These are phyloP conservation scores for Phytophthora fragariae DNA, from an alignment of 352 stramenopile species.

Conservation along the genomic window DNA sequence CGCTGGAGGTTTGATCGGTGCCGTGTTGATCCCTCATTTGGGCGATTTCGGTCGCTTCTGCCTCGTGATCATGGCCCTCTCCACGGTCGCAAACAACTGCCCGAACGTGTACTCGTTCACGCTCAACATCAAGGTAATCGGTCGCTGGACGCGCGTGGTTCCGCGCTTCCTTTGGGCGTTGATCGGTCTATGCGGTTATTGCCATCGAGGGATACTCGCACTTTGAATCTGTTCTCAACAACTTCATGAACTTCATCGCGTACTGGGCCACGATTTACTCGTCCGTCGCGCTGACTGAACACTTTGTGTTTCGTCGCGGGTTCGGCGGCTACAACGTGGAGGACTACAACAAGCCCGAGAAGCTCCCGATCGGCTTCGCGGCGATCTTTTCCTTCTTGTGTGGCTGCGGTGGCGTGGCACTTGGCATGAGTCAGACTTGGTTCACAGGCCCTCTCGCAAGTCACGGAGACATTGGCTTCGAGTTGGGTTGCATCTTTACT, in stretches of 20 bases:
- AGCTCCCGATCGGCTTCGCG: slow-evolving; percentile 44
- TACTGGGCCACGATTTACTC: slow-evolving; percentile 52
- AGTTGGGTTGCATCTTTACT: slow-evolving; percentile 42
- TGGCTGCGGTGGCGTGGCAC: slow-evolving; percentile 33
- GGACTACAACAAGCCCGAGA: slow-evolving; percentile 45
- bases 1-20: slow-evolving; percentile 43
- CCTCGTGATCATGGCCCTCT: slow-evolving; percentile 52
- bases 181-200: slow-evolving; percentile 39
- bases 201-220: slow-evolving; percentile 48
- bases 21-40: slow-evolving; percentile 40
- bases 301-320: slow-evolving; percentile 47
- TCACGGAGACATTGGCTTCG: slow-evolving; percentile 47
- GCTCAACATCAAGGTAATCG: slow-evolving; percentile 54
- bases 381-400: slow-evolving; percentile 48
- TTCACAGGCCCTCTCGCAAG: slow-evolving; percentile 38
- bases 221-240: slow-evolving; percentile 53
- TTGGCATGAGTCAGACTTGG: slow-evolving; percentile 57
- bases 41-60: slow-evolving; percentile 52
- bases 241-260: slow-evolving; percentile 63
- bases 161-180: slow-evolving; percentile 45
- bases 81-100: slow-evolving; percentile 56
- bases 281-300: slow-evolving; percentile 39
- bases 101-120: slow-evolving; percentile 56
- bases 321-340: slow-evolving; percentile 48
- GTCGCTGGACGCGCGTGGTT: slow-evolving; percentile 38